phyloP scores from a whole-genome alignment of 768 basidiomycete genomes.

The Paxillus ammoniavirescens region DNA sequence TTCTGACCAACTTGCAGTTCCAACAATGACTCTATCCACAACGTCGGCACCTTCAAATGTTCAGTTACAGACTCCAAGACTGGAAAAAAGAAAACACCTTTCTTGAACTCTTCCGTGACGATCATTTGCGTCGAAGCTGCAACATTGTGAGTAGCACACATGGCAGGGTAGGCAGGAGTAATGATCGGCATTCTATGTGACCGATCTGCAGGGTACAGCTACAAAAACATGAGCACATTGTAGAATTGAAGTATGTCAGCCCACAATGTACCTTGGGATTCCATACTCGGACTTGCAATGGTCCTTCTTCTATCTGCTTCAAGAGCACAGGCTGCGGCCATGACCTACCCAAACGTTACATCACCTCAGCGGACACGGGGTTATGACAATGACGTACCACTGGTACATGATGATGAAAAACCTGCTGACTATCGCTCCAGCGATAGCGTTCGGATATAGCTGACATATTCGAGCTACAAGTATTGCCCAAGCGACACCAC shows the following conservation, averaged over 20 bases:
- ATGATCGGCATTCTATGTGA: conserved; percentile 99
- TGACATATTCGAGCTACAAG: conserved; percentile 99
- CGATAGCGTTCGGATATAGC: conserved; percentile 91
- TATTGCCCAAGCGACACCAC: conserved; percentile 98
- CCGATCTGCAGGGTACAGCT: conserved; percentile 90
- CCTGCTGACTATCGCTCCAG: conserved; percentile 93
- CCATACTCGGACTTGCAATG: conserved; percentile 92
- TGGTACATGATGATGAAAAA: conserved; percentile 99
- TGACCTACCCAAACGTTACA: conserved; percentile 53
- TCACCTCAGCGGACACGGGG: neutral
- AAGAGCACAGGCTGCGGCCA: conserved; percentile 99
- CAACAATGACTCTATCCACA: conserved; percentile 88
- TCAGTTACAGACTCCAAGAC: conserved; percentile 10
- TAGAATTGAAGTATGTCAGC: no score
- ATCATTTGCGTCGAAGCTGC: conserved; percentile 94
- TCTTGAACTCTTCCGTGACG: conserved; percentile 93
- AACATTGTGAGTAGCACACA: conserved; percentile 99
- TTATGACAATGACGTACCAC: conserved; percentile 56
- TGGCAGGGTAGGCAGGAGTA: conserved; percentile 97
- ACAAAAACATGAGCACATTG: conserved; percentile 3
- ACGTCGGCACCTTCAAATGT: conserved; percentile 76
- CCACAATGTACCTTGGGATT: conserved; percentile 76
- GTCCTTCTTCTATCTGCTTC: conserved; percentile 95
- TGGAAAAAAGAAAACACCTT: conserved; percentile 47
- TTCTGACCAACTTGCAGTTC: conserved; percentile 84